Evolutionary conservation across 2,329 filamentous ascomycete genomes (phyloP).

Genomic region (Mollisiaceae sp.): DNA sequence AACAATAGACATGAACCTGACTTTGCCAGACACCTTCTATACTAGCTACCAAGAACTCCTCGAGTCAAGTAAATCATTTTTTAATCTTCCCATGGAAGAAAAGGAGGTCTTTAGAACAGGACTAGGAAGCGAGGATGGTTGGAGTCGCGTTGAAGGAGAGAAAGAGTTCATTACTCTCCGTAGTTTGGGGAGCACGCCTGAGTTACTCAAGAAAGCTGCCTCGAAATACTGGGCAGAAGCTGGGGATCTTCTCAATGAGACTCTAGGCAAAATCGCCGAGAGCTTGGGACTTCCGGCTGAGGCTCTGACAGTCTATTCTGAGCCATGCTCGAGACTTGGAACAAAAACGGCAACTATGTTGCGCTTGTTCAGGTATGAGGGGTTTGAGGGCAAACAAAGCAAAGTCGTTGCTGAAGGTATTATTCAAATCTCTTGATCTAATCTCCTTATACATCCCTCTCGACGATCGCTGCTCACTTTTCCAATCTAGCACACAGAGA

Average conservation of each 20-base stretch:
- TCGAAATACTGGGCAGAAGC: conserved; percentile 31
- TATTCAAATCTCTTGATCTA: background rate
- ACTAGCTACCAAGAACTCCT: conserved; percentile 31
- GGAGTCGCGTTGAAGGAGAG: conserved; percentile 36
- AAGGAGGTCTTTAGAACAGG: conserved; percentile 33
- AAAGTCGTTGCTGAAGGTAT: conserved; percentile 38
- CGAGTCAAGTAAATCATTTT: conserved; percentile 33
- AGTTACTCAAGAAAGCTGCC: conserved; percentile 29
- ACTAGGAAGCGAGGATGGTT: conserved; percentile 36
- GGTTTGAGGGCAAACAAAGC: conserved; percentile 20
- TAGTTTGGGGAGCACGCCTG: conserved; percentile 27
- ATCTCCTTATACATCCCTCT: background rate
- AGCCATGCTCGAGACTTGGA: conserved; percentile 30
- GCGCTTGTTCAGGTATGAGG: conserved; percentile 38
- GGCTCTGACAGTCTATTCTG: conserved; percentile 32
- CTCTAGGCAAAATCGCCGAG: conserved; percentile 29
- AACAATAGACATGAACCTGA: conserved; percentile 27
- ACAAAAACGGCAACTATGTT: conserved; percentile 35
- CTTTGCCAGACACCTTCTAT: conserved; percentile 24
- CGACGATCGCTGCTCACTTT: conserved; percentile 6
- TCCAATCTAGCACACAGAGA: conserved; percentile 34
- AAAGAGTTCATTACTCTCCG: conserved; percentile 39
- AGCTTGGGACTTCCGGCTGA: conserved; percentile 35
- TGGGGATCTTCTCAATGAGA: conserved; percentile 30
- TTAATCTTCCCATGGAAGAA: conserved; percentile 31